Evolutionary conservation across 2,329 filamentous ascomycete species (phyloP).

Genomic region (Calonectria honghensis): DNA sequence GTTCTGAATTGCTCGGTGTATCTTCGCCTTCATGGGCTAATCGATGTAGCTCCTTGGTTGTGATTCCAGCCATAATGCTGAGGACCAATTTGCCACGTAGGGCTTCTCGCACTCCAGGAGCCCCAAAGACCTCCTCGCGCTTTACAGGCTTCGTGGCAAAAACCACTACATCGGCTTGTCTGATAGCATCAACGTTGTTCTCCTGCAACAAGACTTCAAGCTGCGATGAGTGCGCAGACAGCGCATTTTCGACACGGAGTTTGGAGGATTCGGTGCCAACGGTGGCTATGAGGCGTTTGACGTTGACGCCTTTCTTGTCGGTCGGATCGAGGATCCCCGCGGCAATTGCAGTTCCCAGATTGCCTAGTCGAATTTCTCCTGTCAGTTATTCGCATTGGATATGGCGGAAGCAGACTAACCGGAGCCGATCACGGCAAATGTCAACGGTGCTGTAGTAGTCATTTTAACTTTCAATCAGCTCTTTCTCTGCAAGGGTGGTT

Average conservation of each 20-base stretch:
- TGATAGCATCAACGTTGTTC: neutral
- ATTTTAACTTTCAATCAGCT: neutral
- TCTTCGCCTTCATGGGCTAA: neutral
- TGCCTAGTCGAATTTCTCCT: neutral
- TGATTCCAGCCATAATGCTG: conserved; percentile 10
- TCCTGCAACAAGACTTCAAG: neutral
- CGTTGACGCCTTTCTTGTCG: neutral
- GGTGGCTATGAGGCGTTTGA: conserved; percentile 1
- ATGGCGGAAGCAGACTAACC: neutral
- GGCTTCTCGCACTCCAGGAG: neutral
- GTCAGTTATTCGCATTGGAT: neutral
- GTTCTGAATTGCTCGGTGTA: neutral
- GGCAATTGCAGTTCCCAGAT: conserved; percentile 2
- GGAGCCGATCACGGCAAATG: conserved; percentile 11
- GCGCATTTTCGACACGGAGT: neutral
- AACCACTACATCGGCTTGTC: neutral
- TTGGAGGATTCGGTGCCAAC: conserved; percentile 8
- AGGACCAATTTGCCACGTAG: neutral
- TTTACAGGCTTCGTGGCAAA: conserved; percentile 4
- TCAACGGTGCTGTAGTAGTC: neutral
- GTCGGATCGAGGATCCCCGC: neutral
- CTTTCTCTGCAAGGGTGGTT: neutral
- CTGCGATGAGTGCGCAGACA: neutral
- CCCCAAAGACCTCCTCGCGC: neutral
- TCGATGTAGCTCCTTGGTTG: conserved; percentile 1